phyloP scores from a whole-genome alignment of 2,329 filamentous ascomycete species.

The Fusarium fracticaudum region DNA sequence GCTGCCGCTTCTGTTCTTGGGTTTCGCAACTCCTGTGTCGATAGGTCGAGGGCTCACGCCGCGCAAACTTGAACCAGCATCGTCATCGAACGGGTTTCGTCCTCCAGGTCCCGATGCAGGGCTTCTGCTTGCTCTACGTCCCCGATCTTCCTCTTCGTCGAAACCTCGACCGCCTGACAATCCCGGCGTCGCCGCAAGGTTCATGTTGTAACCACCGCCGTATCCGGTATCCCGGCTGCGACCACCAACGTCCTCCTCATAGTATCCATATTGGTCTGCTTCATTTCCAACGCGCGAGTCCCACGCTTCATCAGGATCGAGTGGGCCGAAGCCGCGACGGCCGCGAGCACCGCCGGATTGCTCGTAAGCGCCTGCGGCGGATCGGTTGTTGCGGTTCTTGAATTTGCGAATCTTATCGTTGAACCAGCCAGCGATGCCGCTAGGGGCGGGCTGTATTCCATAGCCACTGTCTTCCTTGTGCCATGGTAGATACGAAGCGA shows the following conservation, averaged over 20 bases:
- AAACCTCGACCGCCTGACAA: conserved; percentile 33
- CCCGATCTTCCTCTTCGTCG: conserved; percentile 49
- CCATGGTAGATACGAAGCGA: conserved; percentile 79
- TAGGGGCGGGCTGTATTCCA: conserved; percentile 63
- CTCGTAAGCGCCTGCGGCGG: conserved; percentile 78
- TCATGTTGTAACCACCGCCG: conserved; percentile 60
- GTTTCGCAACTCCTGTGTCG: conserved; percentile 54
- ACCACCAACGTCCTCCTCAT: conserved; percentile 67
- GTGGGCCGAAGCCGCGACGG: conserved; percentile 69
- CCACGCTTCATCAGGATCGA: conserved; percentile 89
- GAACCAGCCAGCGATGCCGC: conserved; percentile 78
- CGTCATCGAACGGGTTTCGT: conserved; percentile 77
- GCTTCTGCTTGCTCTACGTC: conserved; percentile 56
- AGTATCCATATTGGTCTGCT: conserved; percentile 74
- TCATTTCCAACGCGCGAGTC: conserved; percentile 81
- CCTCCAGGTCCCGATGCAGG: conserved; percentile 47
- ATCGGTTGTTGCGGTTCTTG: conserved; percentile 71
- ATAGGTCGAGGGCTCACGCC: conserved; percentile 83
- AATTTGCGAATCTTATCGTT: conserved; percentile 71
- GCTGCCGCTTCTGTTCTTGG: conserved; percentile 46
- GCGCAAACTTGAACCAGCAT: conserved; percentile 70
- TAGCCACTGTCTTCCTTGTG: conserved; percentile 58
- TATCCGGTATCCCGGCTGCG: conserved; percentile 45
- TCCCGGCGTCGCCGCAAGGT: conserved; percentile 53
- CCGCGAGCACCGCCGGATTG: conserved; percentile 59